Evolutionary conservation across 495 filamentous ascomycete genomes (phyloP).

Genomic region (Penicillium herquei): DNA sequence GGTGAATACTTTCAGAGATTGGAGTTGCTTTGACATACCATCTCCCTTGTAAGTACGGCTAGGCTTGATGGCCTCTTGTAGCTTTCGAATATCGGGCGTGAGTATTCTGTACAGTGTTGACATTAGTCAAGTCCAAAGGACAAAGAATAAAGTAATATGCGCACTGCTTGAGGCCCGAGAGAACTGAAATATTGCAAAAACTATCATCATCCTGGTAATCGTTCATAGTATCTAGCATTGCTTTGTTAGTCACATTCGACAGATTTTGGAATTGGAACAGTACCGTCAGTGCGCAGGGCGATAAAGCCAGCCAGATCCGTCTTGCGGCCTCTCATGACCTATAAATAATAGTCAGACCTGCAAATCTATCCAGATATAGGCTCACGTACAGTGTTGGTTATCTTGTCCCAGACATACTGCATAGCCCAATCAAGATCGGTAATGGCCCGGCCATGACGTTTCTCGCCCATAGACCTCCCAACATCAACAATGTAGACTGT

Average conservation of each 20-base stretch:
- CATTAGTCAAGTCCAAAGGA: not conserved
- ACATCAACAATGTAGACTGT: slow-evolving; percentile 91
- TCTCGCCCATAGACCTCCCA: slow-evolving; percentile 76
- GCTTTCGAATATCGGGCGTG: slow-evolving; percentile 62
- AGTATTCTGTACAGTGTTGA: slow-evolving; percentile 49
- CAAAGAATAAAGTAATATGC: not conserved
- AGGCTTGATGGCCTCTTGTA: slow-evolving; percentile 62
- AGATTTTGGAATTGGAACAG: slow-evolving; percentile 5
- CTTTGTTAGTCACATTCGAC: slow-evolving; percentile 1
- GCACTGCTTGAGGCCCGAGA: slow-evolving; percentile 70
- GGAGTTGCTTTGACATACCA: slow-evolving; percentile 39
- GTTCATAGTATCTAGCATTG: slow-evolving; percentile 61
- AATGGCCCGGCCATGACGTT: slow-evolving; percentile 67
- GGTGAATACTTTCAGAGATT: not conserved
- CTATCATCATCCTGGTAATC: slow-evolving; percentile 58
- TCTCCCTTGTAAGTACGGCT: slow-evolving; percentile 74
- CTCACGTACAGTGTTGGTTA: slow-evolving; percentile 68
- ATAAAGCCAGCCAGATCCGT: slow-evolving; percentile 78
- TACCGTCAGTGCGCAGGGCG: slow-evolving; percentile 75
- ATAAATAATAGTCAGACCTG: not conserved
- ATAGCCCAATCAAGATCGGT: slow-evolving; percentile 87
- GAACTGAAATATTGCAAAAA: slow-evolving; percentile 75
- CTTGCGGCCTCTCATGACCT: slow-evolving; percentile 80
- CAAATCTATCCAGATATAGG: not conserved
- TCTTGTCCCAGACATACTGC: slow-evolving; percentile 96